A percentile compares a stretch with the other conserved stretches of the same genome.
phyloP scores from a whole-genome alignment of 768 basidiomycete genomes.

The Leccinum imitatum region DNA sequence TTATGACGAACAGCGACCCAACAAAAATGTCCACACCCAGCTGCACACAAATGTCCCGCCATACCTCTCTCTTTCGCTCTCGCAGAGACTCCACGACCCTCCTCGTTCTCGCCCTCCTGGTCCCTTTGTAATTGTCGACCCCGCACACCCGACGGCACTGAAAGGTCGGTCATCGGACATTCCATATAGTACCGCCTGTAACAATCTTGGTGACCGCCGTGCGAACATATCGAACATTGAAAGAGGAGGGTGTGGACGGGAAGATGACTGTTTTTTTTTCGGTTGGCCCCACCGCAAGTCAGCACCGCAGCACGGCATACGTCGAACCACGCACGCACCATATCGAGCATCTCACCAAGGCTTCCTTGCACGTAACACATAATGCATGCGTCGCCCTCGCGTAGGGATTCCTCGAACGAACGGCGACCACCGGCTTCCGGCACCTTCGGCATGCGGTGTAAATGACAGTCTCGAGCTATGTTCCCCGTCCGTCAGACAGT shows the following conservation, averaged over 20 bases:
- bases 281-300: neutral
- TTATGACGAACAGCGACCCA: slow-evolving; percentile 50
- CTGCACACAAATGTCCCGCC: slow-evolving; percentile 65
- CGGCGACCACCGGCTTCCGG: slow-evolving; percentile 53
- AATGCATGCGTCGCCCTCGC: slow-evolving; percentile 49
- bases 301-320: neutral
- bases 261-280: slow-evolving; percentile 52
- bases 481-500: neutral
- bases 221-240: slow-evolving; percentile 72
- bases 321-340: slow-evolving; percentile 58
- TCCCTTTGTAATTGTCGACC: slow-evolving; percentile 26
- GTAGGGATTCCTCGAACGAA: slow-evolving; percentile 32
- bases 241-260: slow-evolving; percentile 72
- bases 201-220: slow-evolving; percentile 81
- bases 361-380: slow-evolving; percentile 55
- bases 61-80: slow-evolving; percentile 13
- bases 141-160: slow-evolving; percentile 10
- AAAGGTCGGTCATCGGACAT: slow-evolving; percentile 53
- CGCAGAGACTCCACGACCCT: slow-evolving; percentile 5
- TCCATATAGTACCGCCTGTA: slow-evolving; percentile 66
- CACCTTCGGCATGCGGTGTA: slow-evolving; percentile 71
- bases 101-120: slow-evolving; percentile 17
- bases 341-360: slow-evolving; percentile 60
- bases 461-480: slow-evolving; percentile 72
- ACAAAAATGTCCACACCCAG: slow-evolving; percentile 82